Evolutionary conservation across 2,329 filamentous ascomycete genomes (phyloP), one percentile per base, ranked within the genome.

Genomic region (Immersiporthe knoxdaviesiana): DNA sequence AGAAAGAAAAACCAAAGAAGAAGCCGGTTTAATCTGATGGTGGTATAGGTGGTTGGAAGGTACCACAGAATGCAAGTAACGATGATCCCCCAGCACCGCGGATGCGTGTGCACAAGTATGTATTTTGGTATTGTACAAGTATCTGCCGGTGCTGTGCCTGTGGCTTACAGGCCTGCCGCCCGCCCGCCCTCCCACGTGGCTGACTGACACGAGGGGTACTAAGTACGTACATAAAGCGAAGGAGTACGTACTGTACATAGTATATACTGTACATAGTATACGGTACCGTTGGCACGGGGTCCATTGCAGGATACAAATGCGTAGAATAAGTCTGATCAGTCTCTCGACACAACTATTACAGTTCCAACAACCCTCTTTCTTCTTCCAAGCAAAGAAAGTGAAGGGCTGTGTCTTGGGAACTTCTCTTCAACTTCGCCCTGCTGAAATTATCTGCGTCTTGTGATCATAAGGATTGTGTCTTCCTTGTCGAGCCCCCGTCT

Each of bases 151-250:
- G 56, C 56, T n/a, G 30, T 37, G 56, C 56, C 56, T 14, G 32
- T 59, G 56, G 32, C 56, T 59, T 59, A 37, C 56, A 59, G 56
- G 44, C 41, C n/a, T n/a, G n/a, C 37, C n/a, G 44, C 21, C 21
- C 27, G 30, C 32, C 32, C 32, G 30, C 4, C 8, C 8, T 59
- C 56, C 56, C 56, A 59, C 56, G 56, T 59, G 56, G 56, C 32
- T 59, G 56, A 14, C 18, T 47, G 44, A 47, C 44, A 47, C 21
- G 21, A 47, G 44, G 7, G 44, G 44, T 47, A 47, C 37, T 8
- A 39, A 39, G 37, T 39, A 39, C 11, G 5, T 12, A 39, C 11
- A 12, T 10, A n/a, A n/a, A n/a, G n/a, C 6, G 6, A 39, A 7
- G 5, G 37, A 12, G 37, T 21, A 47, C 7, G 44, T 47, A 47